Percentiles rank a stretch among this genome's conserved stretches.
These are phyloP conservation scores for Phytophthora pisi DNA, from an alignment of 352 stramenopile genomes.

Conservation along the genomic window DNA sequence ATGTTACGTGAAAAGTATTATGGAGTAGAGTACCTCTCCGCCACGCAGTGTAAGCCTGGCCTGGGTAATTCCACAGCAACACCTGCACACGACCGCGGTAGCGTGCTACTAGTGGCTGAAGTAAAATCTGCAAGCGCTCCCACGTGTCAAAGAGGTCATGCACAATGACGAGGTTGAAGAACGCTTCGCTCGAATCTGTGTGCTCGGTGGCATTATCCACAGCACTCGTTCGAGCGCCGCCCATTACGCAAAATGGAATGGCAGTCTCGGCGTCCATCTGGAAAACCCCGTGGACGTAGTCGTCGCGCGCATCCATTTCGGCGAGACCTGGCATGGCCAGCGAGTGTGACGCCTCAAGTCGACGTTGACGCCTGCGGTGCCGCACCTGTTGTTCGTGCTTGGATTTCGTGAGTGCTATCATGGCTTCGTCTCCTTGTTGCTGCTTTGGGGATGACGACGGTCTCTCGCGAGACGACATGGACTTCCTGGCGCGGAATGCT, in stretches of 20 bases:
- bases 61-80: constrained; percentile 96
- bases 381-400: constrained; percentile 53
- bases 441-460: constrained; percentile 1
- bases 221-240: constrained; percentile 23
- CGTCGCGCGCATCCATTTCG: constrained; percentile 56
- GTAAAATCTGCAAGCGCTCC: constrained; percentile 94
- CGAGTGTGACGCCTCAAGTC: constrained; percentile 48
- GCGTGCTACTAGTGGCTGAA: constrained; percentile 86
- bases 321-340: constrained; percentile 52
- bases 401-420: constrained; percentile 46
- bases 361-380: constrained; percentile 36
- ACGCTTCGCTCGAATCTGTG: constrained; percentile 48
- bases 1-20: constrained; percentile 91
- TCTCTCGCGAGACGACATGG: constrained; percentile 1
- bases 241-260: constrained; percentile 92
- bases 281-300: constrained; percentile 68
- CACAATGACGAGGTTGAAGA: constrained; percentile 95
- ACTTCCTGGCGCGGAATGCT: constrained; percentile 43
- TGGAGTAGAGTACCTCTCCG: constrained; percentile 88
- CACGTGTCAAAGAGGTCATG: constrained; percentile 97
- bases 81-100: constrained; percentile 89
- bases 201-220: constrained; percentile 2
- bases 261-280: constrained; percentile 93
- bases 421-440: constrained; percentile 28
- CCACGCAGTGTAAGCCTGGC: constrained; percentile 96